These are phyloP conservation scores for Trichoderma pleuroti DNA, from an alignment of 2,329 filamentous ascomycete species.

Conservation along the genomic window DNA sequence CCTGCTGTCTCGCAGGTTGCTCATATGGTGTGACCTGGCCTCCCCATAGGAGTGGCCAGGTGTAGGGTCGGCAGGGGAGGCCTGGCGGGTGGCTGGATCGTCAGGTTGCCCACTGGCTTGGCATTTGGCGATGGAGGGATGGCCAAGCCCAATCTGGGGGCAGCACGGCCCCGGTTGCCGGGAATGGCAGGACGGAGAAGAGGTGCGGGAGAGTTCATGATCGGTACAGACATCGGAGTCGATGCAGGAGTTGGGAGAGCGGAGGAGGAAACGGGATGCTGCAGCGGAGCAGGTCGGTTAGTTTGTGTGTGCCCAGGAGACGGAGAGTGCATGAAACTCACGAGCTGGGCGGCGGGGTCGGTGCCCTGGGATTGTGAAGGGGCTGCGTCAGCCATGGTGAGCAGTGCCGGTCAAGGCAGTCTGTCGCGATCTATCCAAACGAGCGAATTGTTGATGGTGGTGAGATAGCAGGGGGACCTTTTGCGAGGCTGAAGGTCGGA, in stretches of 20 bases:
- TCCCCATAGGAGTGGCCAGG: conserved; percentile 85
- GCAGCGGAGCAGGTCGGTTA: conserved; percentile 1
- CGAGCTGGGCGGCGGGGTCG: conserved; percentile 23
- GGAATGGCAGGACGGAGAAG: conserved; percentile 80
- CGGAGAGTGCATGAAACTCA: conserved; percentile 18
- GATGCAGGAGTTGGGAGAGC: conserved; percentile 30
- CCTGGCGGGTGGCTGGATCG: conserved; percentile 32
- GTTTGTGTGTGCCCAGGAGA: not conserved
- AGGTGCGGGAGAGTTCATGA: conserved; percentile 73
- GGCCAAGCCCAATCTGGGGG: conserved; percentile 79
- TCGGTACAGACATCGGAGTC: conserved; percentile 42
- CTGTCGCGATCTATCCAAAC: conserved; percentile 2
- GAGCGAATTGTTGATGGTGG: conserved; percentile 15
- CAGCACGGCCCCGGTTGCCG: conserved; percentile 61
- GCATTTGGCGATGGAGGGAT: conserved; percentile 84
- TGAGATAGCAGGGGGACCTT: not conserved
- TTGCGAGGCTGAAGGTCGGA: conserved; percentile 2
- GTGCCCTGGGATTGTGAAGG: conserved; percentile 23
- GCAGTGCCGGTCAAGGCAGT: conserved; percentile 21
- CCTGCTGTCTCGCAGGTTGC: conserved; percentile 52
- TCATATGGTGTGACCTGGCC: conserved; percentile 69
- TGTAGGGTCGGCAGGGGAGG: conserved; percentile 73
- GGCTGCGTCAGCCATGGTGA: conserved; percentile 28
- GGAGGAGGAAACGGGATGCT: conserved; percentile 16
- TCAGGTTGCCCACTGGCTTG: conserved; percentile 65